Conservation (phyloP, 106 monocot species). For the Platanthera zijinensis region DNA sequence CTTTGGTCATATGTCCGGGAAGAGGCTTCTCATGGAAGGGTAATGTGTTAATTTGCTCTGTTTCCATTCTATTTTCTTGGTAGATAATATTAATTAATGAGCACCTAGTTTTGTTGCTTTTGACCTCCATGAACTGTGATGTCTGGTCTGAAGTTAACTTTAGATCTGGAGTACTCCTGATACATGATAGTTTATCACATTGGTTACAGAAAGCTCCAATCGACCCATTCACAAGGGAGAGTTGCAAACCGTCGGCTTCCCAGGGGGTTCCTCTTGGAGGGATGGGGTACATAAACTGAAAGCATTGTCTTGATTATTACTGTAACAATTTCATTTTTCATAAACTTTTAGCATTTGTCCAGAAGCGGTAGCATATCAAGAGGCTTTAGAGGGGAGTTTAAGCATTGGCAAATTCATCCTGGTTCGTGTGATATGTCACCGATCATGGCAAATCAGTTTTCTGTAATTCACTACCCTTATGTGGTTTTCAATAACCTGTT, state of each 20-base stretch:
- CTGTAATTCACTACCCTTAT: constrained; percentile 43
- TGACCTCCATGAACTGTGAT: background rate
- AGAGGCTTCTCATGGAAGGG: constrained; percentile 99
- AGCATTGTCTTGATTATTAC: background rate
- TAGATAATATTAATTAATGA: background rate
- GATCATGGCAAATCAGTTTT: constrained; percentile 95
- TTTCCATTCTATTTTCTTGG: background rate
- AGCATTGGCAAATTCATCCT: constrained; percentile 94
- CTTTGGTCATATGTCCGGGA: constrained; percentile 99
- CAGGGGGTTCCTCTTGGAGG: constrained; percentile 99
- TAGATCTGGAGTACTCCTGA: background rate
- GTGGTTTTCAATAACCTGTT: background rate
- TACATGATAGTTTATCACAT: background rate
- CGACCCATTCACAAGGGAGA: constrained; percentile 91
- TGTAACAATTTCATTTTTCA: background rate
- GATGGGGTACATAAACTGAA: constrained; percentile 67
- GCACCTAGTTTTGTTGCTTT: background rate
- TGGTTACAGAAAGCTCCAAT: constrained; percentile 93
- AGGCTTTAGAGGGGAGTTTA: constrained; percentile 98
- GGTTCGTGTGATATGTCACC: constrained; percentile 85
- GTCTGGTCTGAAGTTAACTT: background rate
- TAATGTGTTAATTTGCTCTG: constrained; percentile 18
- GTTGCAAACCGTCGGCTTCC: constrained; percentile 84
- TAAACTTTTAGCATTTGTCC: constrained; percentile 9
- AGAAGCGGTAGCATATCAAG: constrained; percentile 99